phyloP scores from a whole-genome alignment of 2,329 filamentous ascomycete genomes.

The Cyphellophora attinorum region DNA sequence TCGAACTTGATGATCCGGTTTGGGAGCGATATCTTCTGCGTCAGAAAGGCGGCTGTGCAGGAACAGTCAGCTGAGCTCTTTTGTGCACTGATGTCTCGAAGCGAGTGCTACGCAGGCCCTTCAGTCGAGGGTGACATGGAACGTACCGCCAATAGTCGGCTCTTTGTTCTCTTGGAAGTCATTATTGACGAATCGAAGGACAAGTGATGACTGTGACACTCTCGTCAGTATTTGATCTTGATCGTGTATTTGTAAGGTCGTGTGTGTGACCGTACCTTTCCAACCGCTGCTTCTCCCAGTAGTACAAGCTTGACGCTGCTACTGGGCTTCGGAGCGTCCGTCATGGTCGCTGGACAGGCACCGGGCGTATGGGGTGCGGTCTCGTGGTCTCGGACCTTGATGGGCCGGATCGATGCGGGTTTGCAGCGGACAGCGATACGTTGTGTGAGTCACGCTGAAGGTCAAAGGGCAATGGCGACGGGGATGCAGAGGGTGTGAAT shows the following conservation, averaged over 20 bases:
- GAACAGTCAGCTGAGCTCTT: conserved; percentile 4
- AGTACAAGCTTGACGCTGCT: conserved; percentile 99
- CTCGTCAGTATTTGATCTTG: conserved; percentile 10
- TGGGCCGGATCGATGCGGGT: no score
- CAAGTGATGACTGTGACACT: conserved; percentile 75
- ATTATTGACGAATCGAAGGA: conserved; percentile 97
- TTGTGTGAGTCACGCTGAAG: no score
- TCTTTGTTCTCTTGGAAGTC: conserved; percentile 99
- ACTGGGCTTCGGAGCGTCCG: conserved; percentile 84
- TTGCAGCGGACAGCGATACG: no score
- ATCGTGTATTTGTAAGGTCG: conserved; percentile 2
- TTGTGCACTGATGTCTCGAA: background rate
- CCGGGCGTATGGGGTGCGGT: no score
- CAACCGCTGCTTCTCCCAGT: conserved; percentile 92
- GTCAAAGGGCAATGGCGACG: no score
- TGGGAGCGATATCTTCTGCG: conserved; percentile 93
- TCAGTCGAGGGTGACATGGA: background rate
- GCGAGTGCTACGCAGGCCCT: background rate
- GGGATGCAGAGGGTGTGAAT: no score
- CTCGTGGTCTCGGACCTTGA: no score
- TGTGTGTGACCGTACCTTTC: conserved; percentile 62
- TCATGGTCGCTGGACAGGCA: no score
- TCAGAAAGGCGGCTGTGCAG: conserved; percentile 77
- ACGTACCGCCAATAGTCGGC: conserved; percentile 89
- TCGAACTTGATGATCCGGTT: conserved; percentile 83